phyloP scores from a whole-genome alignment of 805 yeast genomes.

The Yamadazyma scolyti region DNA sequence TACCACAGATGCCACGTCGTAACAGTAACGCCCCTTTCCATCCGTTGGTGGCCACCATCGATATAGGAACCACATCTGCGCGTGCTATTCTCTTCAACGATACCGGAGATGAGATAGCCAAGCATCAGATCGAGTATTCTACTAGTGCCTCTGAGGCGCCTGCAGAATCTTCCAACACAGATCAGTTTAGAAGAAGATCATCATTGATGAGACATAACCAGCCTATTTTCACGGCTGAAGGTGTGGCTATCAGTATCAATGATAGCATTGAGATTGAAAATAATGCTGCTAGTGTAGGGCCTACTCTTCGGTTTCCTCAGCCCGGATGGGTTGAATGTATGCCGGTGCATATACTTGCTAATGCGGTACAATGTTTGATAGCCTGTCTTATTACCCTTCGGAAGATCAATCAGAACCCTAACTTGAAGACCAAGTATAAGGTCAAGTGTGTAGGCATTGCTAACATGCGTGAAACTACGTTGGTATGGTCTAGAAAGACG shows the following conservation, averaged over 20 bases:
- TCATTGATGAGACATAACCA: conserved; percentile 44
- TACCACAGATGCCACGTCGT: conserved; percentile 48
- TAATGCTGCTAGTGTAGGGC: conserved; percentile 48
- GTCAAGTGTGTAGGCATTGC: conserved; percentile 83
- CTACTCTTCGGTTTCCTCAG: conserved; percentile 72
- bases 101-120: conserved; percentile 74
- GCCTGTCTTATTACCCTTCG: conserved; percentile 58
- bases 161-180: conserved; percentile 37
- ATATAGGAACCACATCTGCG: conserved; percentile 90
- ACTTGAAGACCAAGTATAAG: conserved; percentile 50
- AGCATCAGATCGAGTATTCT: conserved; percentile 85
- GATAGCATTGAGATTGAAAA: conserved; percentile 64
- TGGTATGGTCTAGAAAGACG: conserved; percentile 80
- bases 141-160: conserved; percentile 63
- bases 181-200: conserved; percentile 42
- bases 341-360: conserved; percentile 76
- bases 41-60: conserved; percentile 65
- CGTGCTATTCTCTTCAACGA: conserved; percentile 78
- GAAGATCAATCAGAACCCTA: conserved; percentile 50
- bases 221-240: conserved; percentile 70
- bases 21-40: conserved; percentile 36
- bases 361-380: conserved; percentile 76
- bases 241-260: conserved; percentile 61
- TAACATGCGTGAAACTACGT: conserved; percentile 93
- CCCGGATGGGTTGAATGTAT: conserved; percentile 96